Evolutionary conservation across 208 protist species (phyloP).

Genomic region (Leishmania gerbilli): DNA sequence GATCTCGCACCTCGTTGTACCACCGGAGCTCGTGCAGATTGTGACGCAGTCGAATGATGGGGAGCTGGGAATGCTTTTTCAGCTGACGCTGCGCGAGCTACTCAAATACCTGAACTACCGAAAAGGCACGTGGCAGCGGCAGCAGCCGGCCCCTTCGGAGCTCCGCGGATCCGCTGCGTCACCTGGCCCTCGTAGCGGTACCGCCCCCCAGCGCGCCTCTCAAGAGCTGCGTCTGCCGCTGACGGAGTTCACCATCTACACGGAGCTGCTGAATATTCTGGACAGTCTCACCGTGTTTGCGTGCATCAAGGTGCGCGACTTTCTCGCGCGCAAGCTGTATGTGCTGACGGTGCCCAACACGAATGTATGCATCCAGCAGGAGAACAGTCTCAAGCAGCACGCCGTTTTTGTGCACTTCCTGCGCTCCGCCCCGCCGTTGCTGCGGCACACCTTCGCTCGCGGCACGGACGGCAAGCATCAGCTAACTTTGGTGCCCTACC

Average conservation of each 20-base stretch:
- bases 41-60: constrained; percentile 72
- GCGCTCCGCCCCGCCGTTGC: constrained; percentile 44
- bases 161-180: neutral
- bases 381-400: constrained; percentile 66
- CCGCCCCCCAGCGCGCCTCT: neutral
- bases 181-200: neutral
- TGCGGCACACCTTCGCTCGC: constrained; percentile 44
- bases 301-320: constrained; percentile 75
- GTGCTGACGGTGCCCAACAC: constrained; percentile 71
- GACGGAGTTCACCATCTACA: constrained; percentile 54
- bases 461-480: constrained; percentile 30
- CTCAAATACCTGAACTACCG: constrained; percentile 69
- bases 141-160: neutral
- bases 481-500: constrained; percentile 48
- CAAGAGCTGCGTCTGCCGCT: constrained; percentile 50
- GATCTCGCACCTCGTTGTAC: constrained; percentile 63
- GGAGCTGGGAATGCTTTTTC: constrained; percentile 74
- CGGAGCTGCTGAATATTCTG: constrained; percentile 57
- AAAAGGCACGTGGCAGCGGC: constrained; percentile 39
- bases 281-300: constrained; percentile 76
- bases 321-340: constrained; percentile 68
- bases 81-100: constrained; percentile 50
- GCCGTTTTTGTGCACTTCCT: constrained; percentile 83
- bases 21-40: constrained; percentile 79
- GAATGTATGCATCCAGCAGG: constrained; percentile 86